Evolutionary conservation across 306 rosid genomes (phyloP).

Genomic region (Cercis canadensis): DNA sequence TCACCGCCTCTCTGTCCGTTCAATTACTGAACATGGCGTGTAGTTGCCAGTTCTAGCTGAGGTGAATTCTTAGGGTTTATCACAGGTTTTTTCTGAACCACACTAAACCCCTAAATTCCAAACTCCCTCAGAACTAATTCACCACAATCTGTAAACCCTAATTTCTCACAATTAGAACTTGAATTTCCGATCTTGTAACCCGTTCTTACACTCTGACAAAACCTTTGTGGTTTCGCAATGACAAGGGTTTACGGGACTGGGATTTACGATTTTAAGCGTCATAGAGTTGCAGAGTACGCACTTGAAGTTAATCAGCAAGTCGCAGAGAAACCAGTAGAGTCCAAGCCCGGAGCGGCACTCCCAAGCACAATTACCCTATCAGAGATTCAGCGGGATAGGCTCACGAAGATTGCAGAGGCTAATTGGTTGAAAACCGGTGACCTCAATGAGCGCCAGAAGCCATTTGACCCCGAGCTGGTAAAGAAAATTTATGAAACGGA

Average conservation of each 20-base stretch:
- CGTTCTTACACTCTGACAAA: too few species aligned
- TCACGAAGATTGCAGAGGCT: conserved; percentile 80
- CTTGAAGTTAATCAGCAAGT: conserved; percentile 45
- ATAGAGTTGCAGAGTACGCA: conserved; percentile 94
- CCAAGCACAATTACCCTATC: conserved; percentile 74
- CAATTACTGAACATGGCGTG: too few species aligned
- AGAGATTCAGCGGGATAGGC: conserved; percentile 91
- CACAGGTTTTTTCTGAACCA: too few species aligned
- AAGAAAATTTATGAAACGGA: conserved; percentile 79
- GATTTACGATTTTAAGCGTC: conserved; percentile 84
- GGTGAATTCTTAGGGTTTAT: too few species aligned
- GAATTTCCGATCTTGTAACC: too few species aligned
- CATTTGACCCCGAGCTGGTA: conserved; percentile 71
- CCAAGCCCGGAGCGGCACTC: conserved; percentile 59
- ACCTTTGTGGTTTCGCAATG: conserved; percentile 44
- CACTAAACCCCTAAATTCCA: too few species aligned
- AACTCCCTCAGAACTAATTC: too few species aligned
- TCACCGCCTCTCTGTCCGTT: too few species aligned
- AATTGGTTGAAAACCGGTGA: conserved; percentile 73
- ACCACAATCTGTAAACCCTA: too few species aligned
- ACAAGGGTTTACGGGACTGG: conserved; percentile 92
- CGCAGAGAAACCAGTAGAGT: conserved; percentile 56
- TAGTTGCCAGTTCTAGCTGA: too few species aligned
- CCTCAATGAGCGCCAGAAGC: conserved; percentile 40
- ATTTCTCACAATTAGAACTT: too few species aligned